phyloP scores from a whole-genome alignment of 148 eudicot genomes.

The Silene uniflora region DNA sequence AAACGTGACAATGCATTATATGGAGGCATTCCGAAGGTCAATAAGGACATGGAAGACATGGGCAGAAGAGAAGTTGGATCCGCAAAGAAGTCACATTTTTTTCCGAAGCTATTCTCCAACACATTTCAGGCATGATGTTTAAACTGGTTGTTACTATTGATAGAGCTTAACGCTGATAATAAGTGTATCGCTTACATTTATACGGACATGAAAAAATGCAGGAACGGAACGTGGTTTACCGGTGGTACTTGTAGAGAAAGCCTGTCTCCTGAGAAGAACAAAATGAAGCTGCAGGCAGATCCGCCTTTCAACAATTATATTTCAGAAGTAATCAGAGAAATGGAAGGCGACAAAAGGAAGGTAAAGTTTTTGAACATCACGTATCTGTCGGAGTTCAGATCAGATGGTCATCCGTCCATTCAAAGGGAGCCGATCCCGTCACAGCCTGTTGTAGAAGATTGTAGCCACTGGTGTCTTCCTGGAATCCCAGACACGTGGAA shows the following conservation, averaged over 20 bases:
- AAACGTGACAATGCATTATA: slow-evolving; percentile 65
- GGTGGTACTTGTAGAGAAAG: slow-evolving; percentile 54
- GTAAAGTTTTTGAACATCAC: slow-evolving; percentile 41
- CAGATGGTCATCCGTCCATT: slow-evolving; percentile 60
- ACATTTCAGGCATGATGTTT: slow-evolving; percentile 53
- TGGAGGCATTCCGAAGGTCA: slow-evolving; percentile 66
- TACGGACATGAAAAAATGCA: slow-evolving; percentile 23
- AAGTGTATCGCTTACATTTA: not conserved
- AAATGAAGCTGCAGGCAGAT: slow-evolving; percentile 35
- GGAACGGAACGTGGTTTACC: slow-evolving; percentile 59
- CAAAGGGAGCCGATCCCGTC: slow-evolving; percentile 60
- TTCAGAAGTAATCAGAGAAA: slow-evolving; percentile 35
- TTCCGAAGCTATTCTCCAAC: slow-evolving; percentile 68
- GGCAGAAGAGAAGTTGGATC: slow-evolving; percentile 44
- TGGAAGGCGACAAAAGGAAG: slow-evolving; percentile 33
- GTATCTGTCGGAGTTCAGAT: slow-evolving; percentile 49
- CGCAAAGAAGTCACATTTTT: slow-evolving; percentile 42
- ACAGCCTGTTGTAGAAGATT: slow-evolving; percentile 48
- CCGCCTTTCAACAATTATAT: slow-evolving; percentile 40
- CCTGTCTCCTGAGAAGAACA: slow-evolving; percentile 47
- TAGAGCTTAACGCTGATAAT: not conserved
- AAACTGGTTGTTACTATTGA: slow-evolving; percentile 6
- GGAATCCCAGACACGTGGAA: slow-evolving; percentile 90
- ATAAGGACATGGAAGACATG: slow-evolving; percentile 53
- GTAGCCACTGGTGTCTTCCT: slow-evolving; percentile 87